These are phyloP conservation scores for Staphylotrichum longicolle DNA, from an alignment of 495 filamentous ascomycete genomes.

Conservation along the genomic window DNA sequence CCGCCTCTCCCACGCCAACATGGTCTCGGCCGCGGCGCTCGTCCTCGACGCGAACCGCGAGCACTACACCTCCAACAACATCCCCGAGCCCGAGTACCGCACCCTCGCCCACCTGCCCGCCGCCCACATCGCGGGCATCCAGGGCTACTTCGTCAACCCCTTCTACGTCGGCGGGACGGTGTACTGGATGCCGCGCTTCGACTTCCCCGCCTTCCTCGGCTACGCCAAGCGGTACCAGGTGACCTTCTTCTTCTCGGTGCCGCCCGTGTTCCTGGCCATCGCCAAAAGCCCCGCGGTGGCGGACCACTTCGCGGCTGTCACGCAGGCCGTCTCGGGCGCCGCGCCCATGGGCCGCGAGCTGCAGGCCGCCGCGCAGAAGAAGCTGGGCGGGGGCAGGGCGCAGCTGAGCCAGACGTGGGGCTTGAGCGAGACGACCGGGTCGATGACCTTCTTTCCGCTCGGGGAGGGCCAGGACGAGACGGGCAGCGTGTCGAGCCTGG, in stretches of 20 bases:
- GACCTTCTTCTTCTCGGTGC: constrained; percentile 51
- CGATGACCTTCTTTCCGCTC: constrained; percentile 27
- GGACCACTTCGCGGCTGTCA: constrained; percentile 41
- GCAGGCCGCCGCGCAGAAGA: constrained; percentile 32
- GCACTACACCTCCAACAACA: constrained; percentile 5
- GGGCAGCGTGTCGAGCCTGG: constrained; percentile 38
- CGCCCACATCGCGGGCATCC: constrained; percentile 42
- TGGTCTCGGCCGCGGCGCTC: constrained; percentile 45
- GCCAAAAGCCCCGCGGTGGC: constrained; percentile 50
- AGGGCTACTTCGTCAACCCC: constrained; percentile 45
- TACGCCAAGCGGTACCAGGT: constrained; percentile 44
- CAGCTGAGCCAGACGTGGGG: constrained; percentile 69
- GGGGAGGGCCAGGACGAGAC: constrained; percentile 22
- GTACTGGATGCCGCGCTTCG: constrained; percentile 54
- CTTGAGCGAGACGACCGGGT: constrained; percentile 59
- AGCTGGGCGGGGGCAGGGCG: constrained; percentile 40
- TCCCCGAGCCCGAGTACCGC: constrained; percentile 20
- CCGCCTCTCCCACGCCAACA: constrained; percentile 70
- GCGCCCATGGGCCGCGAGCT: constrained; percentile 42
- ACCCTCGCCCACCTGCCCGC: constrained; percentile 54
- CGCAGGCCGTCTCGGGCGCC: constrained; percentile 30
- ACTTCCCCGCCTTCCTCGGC: constrained; percentile 43
- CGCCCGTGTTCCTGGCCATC: constrained; percentile 51
- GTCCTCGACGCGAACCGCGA: constrained; percentile 20
- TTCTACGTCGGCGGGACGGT: constrained; percentile 42